A percentile compares a stretch with the other conserved stretches of the same genome.
Evolutionary conservation across 169 alveolate genomes (phyloP).

Genomic region (Eimeria necatrix): DNA sequence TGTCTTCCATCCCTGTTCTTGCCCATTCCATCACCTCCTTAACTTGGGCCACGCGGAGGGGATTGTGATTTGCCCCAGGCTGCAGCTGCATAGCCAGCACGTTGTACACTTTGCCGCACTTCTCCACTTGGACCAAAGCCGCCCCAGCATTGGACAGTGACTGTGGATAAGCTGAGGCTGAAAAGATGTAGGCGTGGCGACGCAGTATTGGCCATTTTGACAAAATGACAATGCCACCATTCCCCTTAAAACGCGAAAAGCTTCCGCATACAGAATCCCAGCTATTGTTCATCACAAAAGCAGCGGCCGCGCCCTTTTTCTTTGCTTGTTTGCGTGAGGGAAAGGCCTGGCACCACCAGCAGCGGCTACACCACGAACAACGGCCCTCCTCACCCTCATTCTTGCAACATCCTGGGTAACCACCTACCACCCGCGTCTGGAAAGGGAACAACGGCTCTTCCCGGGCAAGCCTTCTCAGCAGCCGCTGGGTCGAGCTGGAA

Average conservation of each 20-base stretch:
- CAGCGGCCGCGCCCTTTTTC: not conserved
- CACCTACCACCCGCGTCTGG: constrained; percentile 77
- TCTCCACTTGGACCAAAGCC: constrained; percentile 84
- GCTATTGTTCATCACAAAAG: constrained; percentile 15
- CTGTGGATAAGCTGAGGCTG: constrained; percentile 83
- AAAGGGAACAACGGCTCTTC: constrained; percentile 71
- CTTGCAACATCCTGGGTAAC: constrained; percentile 66
- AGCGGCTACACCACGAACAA: constrained; percentile 66
- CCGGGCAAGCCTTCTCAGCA: constrained; percentile 36
- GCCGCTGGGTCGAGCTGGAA: constrained; percentile 56
- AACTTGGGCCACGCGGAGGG: constrained; percentile 85
- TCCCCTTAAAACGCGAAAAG: constrained; percentile 72
- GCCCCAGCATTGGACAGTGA: constrained; percentile 89
- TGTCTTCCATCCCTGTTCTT: constrained; percentile 82
- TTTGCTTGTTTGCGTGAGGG: constrained; percentile 27
- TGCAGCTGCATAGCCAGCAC: constrained; percentile 92
- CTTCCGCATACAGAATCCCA: constrained; percentile 82
- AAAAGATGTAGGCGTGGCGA: constrained; percentile 85
- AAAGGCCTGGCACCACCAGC: constrained; percentile 72
- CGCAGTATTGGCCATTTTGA: constrained; percentile 84
- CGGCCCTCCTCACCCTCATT: constrained; percentile 44
- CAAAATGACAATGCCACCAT: constrained; percentile 86
- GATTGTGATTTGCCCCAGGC: constrained; percentile 83
- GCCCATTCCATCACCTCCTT: constrained; percentile 89
- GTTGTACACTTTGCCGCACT: constrained; percentile 84